Evolutionary conservation across 2,329 filamentous ascomycete species (phyloP).

Genomic region (Pyrenochaeta sp.): DNA sequence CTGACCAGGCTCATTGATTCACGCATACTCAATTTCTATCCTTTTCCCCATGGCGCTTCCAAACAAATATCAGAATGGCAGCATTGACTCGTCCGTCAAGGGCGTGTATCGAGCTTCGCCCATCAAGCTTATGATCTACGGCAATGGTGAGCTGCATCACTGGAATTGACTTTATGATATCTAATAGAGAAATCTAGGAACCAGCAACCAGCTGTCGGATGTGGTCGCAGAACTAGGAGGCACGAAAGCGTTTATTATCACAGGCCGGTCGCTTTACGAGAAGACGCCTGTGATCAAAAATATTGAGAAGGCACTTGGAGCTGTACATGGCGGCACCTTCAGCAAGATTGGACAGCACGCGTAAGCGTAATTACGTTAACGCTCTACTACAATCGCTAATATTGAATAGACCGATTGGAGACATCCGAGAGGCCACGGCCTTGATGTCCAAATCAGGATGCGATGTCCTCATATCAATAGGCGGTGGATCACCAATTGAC

Average conservation of each 20-base stretch:
- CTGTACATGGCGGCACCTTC: constrained; percentile 62
- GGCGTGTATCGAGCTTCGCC: constrained; percentile 49
- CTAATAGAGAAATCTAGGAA: constrained; percentile 30
- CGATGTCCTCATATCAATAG: constrained; percentile 45
- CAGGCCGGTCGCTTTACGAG: constrained; percentile 61
- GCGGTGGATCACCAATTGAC: constrained; percentile 64
- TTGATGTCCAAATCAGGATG: constrained; percentile 48
- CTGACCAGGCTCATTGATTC: constrained; percentile 3
- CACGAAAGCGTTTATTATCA: constrained; percentile 65
- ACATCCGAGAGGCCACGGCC: constrained; percentile 45
- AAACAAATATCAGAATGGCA: constrained; percentile 45
- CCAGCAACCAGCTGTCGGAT: constrained; percentile 42
- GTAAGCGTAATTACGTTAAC: constrained; percentile 41
- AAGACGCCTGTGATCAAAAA: constrained; percentile 64
- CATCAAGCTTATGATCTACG: constrained; percentile 50
- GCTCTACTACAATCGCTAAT: constrained; percentile 14
- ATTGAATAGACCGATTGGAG: constrained; percentile 39
- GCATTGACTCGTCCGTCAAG: constrained; percentile 42
- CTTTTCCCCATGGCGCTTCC: constrained; percentile 39
- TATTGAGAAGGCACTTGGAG: constrained; percentile 59
- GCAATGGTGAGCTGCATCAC: constrained; percentile 30
- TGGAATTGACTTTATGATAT: not conserved
- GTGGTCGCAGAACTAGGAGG: constrained; percentile 44
- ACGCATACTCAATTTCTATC: not conserved
- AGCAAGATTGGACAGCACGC: constrained; percentile 65